These are phyloP conservation scores for Penicillium chermesinum DNA, from an alignment of 495 filamentous ascomycete species.

Conservation along the genomic window DNA sequence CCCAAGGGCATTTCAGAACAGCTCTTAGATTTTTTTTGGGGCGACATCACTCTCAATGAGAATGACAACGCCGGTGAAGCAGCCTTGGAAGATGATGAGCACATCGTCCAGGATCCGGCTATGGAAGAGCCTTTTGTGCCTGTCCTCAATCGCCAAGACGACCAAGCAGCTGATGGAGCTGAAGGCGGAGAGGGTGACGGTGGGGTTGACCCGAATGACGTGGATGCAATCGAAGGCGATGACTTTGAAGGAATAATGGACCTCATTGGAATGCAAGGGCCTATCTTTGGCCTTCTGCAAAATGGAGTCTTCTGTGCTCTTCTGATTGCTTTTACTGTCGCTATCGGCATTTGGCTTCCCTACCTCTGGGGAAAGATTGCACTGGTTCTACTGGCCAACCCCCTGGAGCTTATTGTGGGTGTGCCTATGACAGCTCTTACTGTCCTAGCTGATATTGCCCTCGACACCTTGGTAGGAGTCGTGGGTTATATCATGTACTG, in stretches of 20 bases:
- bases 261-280: conserved; percentile 92
- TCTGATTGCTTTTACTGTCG: conserved; percentile 80
- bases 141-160: conserved; percentile 30
- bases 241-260: conserved; percentile 98
- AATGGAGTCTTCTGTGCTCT: conserved; percentile 92
- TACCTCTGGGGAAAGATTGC: conserved; percentile 85
- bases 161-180: conserved; percentile 13
- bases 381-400: conserved; percentile 73
- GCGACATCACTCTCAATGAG: conserved; percentile 42
- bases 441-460: conserved; percentile 62
- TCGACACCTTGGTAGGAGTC: conserved; percentile 55
- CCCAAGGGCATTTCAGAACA: conserved; percentile 15
- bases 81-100: conserved; percentile 48
- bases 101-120: conserved; percentile 50
- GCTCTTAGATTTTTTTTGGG: conserved; percentile 59
- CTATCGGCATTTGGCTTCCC: conserved; percentile 79
- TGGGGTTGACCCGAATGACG: conserved; percentile 53
- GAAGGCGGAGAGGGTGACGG: conserved; percentile 37
- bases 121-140: conserved; percentile 62
- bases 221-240: conserved; percentile 70
- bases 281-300: conserved; percentile 81
- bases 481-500: conserved; percentile 54
- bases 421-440: conserved; percentile 67
- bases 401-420: conserved; percentile 59
- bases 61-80: conserved; percentile 28